phyloP scores from a whole-genome alignment of 306 rosid genomes.

The Astragalus glycyphyllos region DNA sequence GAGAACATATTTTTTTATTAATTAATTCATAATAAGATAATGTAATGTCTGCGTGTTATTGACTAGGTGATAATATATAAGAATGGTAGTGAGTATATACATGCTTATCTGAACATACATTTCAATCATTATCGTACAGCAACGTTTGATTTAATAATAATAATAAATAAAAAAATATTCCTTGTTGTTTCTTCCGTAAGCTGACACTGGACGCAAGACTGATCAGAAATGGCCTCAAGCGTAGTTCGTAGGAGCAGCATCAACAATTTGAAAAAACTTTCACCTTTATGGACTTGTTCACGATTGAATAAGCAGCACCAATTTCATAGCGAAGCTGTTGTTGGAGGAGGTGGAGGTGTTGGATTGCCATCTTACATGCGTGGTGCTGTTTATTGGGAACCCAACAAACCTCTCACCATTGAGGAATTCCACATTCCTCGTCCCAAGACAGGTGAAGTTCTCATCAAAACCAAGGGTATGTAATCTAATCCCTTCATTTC shows the following conservation, averaged over 20 bases:
- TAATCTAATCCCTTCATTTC: too few species aligned
- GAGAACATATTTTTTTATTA: too few species aligned
- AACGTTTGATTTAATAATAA: too few species aligned
- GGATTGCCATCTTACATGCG: slow-evolving; percentile 82
- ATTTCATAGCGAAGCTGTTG: slow-evolving; percentile 35
- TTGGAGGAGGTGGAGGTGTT: slow-evolving; percentile 39
- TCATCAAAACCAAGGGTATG: slow-evolving; percentile 84
- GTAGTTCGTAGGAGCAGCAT: slow-evolving; percentile 44
- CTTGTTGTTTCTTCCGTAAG: too few species aligned
- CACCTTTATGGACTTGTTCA: slow-evolving; percentile 1
- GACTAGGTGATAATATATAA: too few species aligned
- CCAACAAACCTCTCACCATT: slow-evolving; percentile 81
- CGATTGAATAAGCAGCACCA: neutral
- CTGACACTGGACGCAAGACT: too few species aligned
- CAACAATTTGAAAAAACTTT: slow-evolving; percentile 6
- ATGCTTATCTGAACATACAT: too few species aligned
- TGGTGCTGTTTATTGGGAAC: slow-evolving; percentile 80
- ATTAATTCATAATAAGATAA: too few species aligned
- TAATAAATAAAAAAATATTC: too few species aligned
- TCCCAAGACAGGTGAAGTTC: slow-evolving; percentile 89
- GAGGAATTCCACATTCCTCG: slow-evolving; percentile 87
- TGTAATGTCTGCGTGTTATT: too few species aligned
- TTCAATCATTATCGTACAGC: too few species aligned
- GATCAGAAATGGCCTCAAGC: slow-evolving; percentile 42
- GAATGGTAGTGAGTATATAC: too few species aligned